Conservation (phyloP, 2,329 filamentous ascomycete genomes). For the Fusarium decemcellulare region DNA sequence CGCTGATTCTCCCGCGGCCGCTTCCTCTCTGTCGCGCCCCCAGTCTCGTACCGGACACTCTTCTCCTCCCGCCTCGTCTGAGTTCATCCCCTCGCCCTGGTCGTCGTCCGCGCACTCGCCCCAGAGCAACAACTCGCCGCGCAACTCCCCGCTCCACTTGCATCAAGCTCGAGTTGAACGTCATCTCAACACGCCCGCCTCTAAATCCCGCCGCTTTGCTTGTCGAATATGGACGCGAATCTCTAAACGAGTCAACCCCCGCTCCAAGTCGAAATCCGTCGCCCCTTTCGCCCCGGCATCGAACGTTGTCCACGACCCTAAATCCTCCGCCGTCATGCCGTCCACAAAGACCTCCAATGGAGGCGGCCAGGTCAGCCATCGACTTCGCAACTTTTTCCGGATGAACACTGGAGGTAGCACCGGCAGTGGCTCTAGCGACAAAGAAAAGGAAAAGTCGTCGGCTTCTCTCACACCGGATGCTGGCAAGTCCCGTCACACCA, state of each 20-base stretch:
- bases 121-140: conserved; percentile 17
- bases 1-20: conserved; percentile 11
- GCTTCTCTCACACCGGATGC: conserved; percentile 36
- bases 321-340: conserved; percentile 58
- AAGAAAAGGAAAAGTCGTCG: conserved; percentile 53
- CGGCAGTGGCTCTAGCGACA: conserved; percentile 54
- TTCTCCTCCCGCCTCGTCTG: conserved; percentile 19
- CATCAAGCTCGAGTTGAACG: conserved; percentile 32
- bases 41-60: conserved; percentile 18
- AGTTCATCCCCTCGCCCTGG: conserved; percentile 12
- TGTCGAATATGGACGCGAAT: conserved; percentile 57
- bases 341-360: conserved; percentile 67
- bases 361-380: conserved; percentile 75
- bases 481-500: conserved; percentile 82
- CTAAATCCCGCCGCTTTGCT: conserved; percentile 22
- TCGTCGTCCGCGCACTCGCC: conserved; percentile 27
- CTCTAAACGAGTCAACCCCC: conserved; percentile 48
- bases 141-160: conserved; percentile 1
- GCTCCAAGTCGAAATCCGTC: conserved; percentile 22
- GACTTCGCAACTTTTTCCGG: conserved; percentile 79
- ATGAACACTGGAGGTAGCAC: conserved; percentile 66
- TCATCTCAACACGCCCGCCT: conserved; percentile 20
- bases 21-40: conserved; percentile 16
- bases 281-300: not conserved
- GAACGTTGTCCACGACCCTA: conserved; percentile 18